phyloP scores from a whole-genome alignment of 768 basidiomycete genomes.

The Pisolithus orientalis region DNA sequence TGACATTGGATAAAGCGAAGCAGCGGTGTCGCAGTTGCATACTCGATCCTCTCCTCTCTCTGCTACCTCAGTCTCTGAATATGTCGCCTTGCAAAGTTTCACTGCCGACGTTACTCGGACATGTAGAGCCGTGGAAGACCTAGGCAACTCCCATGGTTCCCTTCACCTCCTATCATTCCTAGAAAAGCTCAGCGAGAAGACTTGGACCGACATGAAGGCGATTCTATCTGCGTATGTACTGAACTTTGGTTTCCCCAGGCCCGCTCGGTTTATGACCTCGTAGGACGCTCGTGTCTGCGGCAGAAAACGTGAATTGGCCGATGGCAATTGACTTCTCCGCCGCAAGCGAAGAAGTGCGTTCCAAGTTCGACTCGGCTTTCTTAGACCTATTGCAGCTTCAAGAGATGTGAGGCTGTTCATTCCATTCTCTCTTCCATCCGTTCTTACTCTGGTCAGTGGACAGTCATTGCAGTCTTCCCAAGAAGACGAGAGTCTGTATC shows the following conservation, averaged over 20 bases:
- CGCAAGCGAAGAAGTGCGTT: slow-evolving; percentile 43
- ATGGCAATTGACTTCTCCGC: slow-evolving; percentile 58
- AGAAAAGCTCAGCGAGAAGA: slow-evolving; percentile 53
- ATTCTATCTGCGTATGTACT: slow-evolving; percentile 53
- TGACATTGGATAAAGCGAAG: slow-evolving; percentile 40
- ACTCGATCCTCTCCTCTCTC: slow-evolving; percentile 35
- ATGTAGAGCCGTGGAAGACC: slow-evolving; percentile 41
- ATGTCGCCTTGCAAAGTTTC: slow-evolving; percentile 57
- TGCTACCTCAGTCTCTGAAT: slow-evolving; percentile 44
- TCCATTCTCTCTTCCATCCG: background rate
- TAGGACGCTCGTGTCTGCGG: slow-evolving; percentile 56
- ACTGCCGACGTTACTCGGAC: slow-evolving; percentile 42
- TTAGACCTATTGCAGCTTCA: slow-evolving; percentile 73
- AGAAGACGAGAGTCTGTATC: slow-evolving; percentile 57
- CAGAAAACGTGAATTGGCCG: slow-evolving; percentile 87
- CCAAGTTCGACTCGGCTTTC: slow-evolving; percentile 72
- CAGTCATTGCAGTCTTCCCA: slow-evolving; percentile 35
- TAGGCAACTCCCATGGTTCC: slow-evolving; percentile 37
- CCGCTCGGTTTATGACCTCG: slow-evolving; percentile 2
- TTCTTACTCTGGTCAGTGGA: slow-evolving; percentile 35
- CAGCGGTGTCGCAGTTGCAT: slow-evolving; percentile 48
- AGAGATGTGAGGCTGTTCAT: slow-evolving; percentile 57
- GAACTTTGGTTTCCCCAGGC: background rate
- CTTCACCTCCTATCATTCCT: slow-evolving; percentile 62
- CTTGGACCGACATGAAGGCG: slow-evolving; percentile 74